Base-by-base conservation (phyloP, 352 stramenopile species). In the Nothophytophthora sp. region DNA sequence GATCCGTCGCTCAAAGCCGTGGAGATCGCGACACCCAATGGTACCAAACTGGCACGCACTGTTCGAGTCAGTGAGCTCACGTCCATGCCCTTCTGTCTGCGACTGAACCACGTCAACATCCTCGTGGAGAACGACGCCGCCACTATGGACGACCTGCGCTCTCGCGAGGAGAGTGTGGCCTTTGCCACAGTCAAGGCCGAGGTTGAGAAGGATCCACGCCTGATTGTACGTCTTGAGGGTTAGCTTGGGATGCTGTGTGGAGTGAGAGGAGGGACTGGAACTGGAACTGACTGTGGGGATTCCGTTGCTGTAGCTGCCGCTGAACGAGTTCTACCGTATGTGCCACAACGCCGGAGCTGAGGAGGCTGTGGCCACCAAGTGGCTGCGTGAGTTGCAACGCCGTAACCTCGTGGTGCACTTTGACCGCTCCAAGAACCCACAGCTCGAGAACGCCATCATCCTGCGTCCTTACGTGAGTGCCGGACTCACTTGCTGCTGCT, bases 331-430 rank as follows among this genome's bases (percentile, higher is more conserved):
- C 50, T 92, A 90, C 54, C 41, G 67, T 39, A 84, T 90, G 52
- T 92, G 82, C 45, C 66, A 86, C 22, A 83, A 83, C 39, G 78
- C 74, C 0, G 80, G 82, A 7, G 80, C 75, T 1, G 82, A 91
- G 32, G 67, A 90, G 51, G 61, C 64, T 0, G 76, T 89, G 24
- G 81, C 80, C 27, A 83, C 81, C 53, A 90, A 88, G 54, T 92
- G 82, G 82, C 59, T 92, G 5, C 60, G 77, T 20, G 81, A 90
- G 41, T 55, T 92, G 43, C 80, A 92, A 49, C 77, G 81, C 33
- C 76, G 82, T 16, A 89, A 91, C 39, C 47, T 92, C 8, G 74
- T 84, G 33, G 72, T 87, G 50, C 77, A 92, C 37, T 92, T 90
- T 47, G 73, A 92, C 32, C 70, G 71, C 19, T 88, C 75, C 23